Evolutionary conservation across 1,284 basidiomycete genomes (phyloP), one percentile per base, ranked within the genome.

Genomic region (Ustilago tritici): DNA sequence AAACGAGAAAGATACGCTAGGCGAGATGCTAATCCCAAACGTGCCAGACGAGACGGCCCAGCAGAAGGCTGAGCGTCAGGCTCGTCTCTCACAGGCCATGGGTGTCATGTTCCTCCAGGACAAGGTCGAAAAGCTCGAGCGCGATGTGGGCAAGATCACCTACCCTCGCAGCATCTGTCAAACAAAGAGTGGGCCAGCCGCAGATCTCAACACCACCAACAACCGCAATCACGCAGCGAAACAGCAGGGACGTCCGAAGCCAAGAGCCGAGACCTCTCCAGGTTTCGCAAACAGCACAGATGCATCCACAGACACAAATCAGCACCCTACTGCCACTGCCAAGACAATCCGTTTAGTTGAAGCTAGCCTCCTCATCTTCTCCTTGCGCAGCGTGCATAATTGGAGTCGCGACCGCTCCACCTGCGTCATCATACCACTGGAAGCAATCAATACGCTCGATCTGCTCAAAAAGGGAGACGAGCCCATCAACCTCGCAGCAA

Each of bases 401-500:
- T 93, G 94, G 90, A 88, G 90, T 82, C 91, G 92, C 1, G 91
- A 90, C 2, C 88, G 91, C 36, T 87, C 91, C 78, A 90, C 93
- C 87, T 84, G 92, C 64, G 84, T 95, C 63, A 90, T 97, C 65
- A 88, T 97, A 46, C 95, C 95, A 1, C 89, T 93, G 28, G 95
- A 96, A 90, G 94, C 92, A 6, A 89, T 96, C 36, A 94, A 94
- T 83, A 96, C 94, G 0, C 90, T 97, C n/a, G 95, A 97, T 85
- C 88, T 95, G 6, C 90, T 96, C 79, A 97, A 97, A 89, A 96
- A 95, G 85, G 94, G 94, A 1, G 91, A 91, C 0, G 92, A 89
- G 38, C 87, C 90, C 0, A 89, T 94, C 23, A 93, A 94, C 0
- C 90, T 92, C 78, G 91, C 92, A 15, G 94, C 94, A 4, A 91